phyloP scores from a whole-genome alignment of 75 land plant genomes.

The Adiantum capillusveneris region DNA sequence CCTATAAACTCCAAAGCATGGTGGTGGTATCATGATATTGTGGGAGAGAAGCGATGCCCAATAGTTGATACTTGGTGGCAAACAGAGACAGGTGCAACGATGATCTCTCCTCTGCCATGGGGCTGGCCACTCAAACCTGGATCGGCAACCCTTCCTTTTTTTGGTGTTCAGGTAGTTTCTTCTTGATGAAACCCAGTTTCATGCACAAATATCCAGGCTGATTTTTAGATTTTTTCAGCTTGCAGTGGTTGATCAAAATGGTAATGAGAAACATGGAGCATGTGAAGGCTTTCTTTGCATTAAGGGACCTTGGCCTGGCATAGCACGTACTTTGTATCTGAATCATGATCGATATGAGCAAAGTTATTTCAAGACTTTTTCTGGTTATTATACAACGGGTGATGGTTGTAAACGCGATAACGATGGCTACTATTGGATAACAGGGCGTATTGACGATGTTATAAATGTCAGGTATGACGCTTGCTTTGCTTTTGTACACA shows the following conservation, averaged over 20 bases:
- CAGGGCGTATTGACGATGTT: conserved; percentile 35
- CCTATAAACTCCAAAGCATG: conserved; percentile 24
- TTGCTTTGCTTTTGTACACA: too few relatives aligned
- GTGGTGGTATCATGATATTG: conserved; percentile 22
- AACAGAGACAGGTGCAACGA: conserved; percentile 24
- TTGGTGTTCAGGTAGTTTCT: conserved; percentile 22
- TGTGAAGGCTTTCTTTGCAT: conserved; percentile 28
- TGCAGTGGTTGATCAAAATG: conserved; percentile 18
- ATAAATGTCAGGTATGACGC: conserved; percentile 28
- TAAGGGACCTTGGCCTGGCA: conserved; percentile 27
- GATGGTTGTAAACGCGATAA: conserved; percentile 29
- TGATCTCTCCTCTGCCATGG: conserved; percentile 24
- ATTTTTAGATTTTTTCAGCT: conserved; percentile 7
- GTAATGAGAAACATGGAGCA: conserved; percentile 18
- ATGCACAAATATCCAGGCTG: background rate
- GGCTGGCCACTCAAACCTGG: conserved; percentile 30
- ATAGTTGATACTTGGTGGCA: conserved; percentile 34
- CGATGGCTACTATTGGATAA: conserved; percentile 24
- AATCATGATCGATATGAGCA: conserved; percentile 20
- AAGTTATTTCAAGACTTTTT: conserved; percentile 23
- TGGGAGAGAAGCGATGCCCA: conserved; percentile 23
- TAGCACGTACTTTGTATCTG: conserved; percentile 17
- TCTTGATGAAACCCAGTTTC: background rate
- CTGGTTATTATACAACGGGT: conserved; percentile 21
- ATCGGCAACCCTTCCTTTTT: conserved; percentile 26